Conservation (phyloP, 305 asterid genomes). For the Lippia alba region DNA sequence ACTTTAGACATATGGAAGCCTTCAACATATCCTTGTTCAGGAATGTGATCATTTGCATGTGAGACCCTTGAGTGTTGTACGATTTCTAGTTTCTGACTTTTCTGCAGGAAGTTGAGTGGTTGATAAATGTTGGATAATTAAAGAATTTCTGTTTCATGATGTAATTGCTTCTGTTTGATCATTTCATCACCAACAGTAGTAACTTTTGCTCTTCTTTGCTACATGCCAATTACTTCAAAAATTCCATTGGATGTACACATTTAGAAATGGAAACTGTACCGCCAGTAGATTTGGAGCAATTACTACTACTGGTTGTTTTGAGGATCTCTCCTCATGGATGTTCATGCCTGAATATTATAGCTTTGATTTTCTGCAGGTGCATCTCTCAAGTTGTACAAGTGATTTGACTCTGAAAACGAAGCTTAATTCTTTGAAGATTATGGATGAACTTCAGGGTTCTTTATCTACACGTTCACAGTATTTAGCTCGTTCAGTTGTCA, state of each 20-base stretch:
- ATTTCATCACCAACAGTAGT: constrained; percentile 7
- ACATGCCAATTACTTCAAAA: constrained; percentile 17
- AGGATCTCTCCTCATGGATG: constrained; percentile 3
- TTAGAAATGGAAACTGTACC: constrained; percentile 11
- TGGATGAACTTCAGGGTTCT: constrained; percentile 88
- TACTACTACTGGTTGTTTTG: background rate
- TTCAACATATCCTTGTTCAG: constrained; percentile 19
- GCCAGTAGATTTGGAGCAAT: background rate
- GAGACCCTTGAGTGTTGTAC: constrained; percentile 10
- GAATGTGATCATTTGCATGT: constrained; percentile 9
- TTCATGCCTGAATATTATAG: constrained; percentile 28
- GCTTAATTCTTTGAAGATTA: constrained; percentile 89
- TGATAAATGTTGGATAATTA: background rate
- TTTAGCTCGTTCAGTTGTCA: constrained; percentile 81
- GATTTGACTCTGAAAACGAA: constrained; percentile 84
- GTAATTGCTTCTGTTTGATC: constrained; percentile 13
- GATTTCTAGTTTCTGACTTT: constrained; percentile 22
- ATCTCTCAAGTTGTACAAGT: constrained; percentile 71
- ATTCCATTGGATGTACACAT: constrained; percentile 23
- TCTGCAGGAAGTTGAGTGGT: constrained; percentile 7
- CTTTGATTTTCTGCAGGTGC: constrained; percentile 64
- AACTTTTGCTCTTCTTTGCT: constrained; percentile 23
- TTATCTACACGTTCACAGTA: constrained; percentile 64
- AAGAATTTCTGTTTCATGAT: constrained; percentile 19
- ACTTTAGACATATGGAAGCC: constrained; percentile 15